These are phyloP conservation scores for Calocera cornea DNA, from an alignment of 768 basidiomycete genomes.

Conservation along the genomic window DNA sequence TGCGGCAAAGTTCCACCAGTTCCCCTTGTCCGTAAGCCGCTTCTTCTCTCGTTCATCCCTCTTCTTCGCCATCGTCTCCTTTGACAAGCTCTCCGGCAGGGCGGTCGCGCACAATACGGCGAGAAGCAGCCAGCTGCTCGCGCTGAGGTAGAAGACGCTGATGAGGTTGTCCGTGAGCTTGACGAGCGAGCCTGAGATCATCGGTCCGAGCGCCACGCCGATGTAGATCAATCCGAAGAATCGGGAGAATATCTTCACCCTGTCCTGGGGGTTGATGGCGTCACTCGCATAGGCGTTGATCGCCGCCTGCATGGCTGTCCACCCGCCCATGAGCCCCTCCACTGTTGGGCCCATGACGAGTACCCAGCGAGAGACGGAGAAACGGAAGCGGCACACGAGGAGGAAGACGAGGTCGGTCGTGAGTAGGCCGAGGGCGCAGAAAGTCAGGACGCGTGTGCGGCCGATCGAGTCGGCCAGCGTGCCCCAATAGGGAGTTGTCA, in stretches of 20 bases:
- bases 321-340: slow-evolving; percentile 72
- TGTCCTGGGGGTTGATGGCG: slow-evolving; percentile 7
- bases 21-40: slow-evolving; percentile 13
- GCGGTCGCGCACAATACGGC: slow-evolving; percentile 49
- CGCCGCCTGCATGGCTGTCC: slow-evolving; percentile 50
- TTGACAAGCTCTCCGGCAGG: slow-evolving; percentile 36
- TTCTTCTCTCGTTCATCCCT: slow-evolving; percentile 23
- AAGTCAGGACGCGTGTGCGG: slow-evolving; percentile 56
- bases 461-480: slow-evolving; percentile 63
- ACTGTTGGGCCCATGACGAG: slow-evolving; percentile 64
- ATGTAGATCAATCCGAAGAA: slow-evolving; percentile 64
- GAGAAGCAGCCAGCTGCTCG: slow-evolving; percentile 32
- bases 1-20: background rate
- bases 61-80: slow-evolving; percentile 21
- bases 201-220: slow-evolving; percentile 67
- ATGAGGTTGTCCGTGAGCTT: slow-evolving; percentile 30
- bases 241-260: slow-evolving; percentile 42
- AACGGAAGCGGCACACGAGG: slow-evolving; percentile 44
- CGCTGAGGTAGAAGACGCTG: slow-evolving; percentile 41
- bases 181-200: slow-evolving; percentile 45
- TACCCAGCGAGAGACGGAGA: slow-evolving; percentile 40
- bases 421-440: slow-evolving; percentile 42
- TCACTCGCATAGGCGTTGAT: slow-evolving; percentile 37
- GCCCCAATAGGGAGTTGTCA: slow-evolving; percentile 82
- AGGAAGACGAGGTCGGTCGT: slow-evolving; percentile 29